Percentiles rank a stretch among this genome's conserved stretches.
Evolutionary conservation across 202 grass and related monocot species (phyloP).

Genomic region (Thinopyrum obtusiflorum): DNA sequence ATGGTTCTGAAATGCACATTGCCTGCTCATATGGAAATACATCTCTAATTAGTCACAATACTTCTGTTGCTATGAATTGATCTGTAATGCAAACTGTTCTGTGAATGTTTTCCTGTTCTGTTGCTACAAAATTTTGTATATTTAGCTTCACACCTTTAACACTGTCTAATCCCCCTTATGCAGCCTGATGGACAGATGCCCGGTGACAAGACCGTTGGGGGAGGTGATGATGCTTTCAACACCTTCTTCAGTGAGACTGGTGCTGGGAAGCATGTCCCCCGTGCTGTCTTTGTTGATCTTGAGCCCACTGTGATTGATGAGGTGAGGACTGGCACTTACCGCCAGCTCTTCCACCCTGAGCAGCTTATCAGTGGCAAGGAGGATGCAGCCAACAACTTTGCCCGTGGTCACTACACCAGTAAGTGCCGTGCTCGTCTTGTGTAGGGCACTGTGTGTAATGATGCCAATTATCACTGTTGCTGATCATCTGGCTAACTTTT

Average conservation of each 20-base stretch:
- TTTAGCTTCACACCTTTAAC: background rate
- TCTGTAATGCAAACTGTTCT: background rate
- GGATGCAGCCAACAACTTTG: constrained; percentile 97
- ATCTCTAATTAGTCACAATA: background rate
- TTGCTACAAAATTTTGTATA: background rate
- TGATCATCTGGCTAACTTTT: background rate
- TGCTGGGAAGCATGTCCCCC: constrained; percentile 88
- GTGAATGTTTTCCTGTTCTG: background rate
- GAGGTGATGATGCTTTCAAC: constrained; percentile 95
- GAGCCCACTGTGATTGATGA: constrained; percentile 93
- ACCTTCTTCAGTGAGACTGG: constrained; percentile 98
- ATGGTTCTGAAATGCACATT: background rate
- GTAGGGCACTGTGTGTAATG: too few species aligned
- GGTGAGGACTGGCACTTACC: constrained; percentile 80
- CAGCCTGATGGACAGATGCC: constrained; percentile 93
- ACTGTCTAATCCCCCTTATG: background rate
- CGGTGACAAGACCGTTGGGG: constrained; percentile 73
- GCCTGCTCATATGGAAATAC: too few species aligned
- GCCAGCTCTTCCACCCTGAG: constrained; percentile 94
- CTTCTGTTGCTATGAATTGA: background rate
- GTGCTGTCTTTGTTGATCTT: constrained; percentile 90
- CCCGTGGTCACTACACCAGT: constrained; percentile 97
- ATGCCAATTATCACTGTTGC: fast-evolving
- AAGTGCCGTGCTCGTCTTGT: background rate
- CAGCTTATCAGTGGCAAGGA: constrained; percentile 97